Base-by-base conservation (phyloP, 2,329 filamentous ascomycete species). In the Zymoseptoria passerinii region DNA sequence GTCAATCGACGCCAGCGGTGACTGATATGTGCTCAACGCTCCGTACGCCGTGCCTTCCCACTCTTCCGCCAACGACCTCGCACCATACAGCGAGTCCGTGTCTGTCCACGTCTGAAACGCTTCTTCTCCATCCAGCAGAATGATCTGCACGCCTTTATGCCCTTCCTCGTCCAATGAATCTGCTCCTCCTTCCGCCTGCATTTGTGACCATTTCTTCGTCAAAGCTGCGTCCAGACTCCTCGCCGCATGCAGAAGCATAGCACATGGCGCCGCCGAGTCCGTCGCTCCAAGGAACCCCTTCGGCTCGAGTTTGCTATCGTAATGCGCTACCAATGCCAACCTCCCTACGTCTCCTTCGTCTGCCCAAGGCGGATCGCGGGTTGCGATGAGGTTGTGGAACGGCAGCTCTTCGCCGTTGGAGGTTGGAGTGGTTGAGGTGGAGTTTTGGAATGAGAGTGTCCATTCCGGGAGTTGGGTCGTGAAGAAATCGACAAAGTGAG, bases 91-190 rank as follows among this genome's bases (percentile, higher is more conserved):
- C 4, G 89, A 95, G 73, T 99, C 94, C 0, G 80, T 82, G 40
- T 83, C 82, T 0, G 85, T 88, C 94, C 94, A 99, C 0, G 73
- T 74, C 20, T 83, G 76, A 74, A 95, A 99, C 0, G 94, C 92
- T 74, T 99, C 94, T 75, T 99, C 94, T 4, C 94, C 94, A 69
- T 99, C 94, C 7, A 99, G 75, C 57, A 99, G 81, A 28, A 99
- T 65, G 28, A 99, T 88, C 76, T 97, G 94, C 35, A 99, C 81
- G 0, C 92, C 92, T 69, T 84, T 86, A 63, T 89, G 84, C 65
- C 87, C 88, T 49, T 91, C 89, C 20, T 94, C 73, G 19, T 69
- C 69, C 4, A 73, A 71, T 50, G 77, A 74, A 54, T 72, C 67
- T 8, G 65, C 65, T 1, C 72, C 67, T 6, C 71, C 71, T 1